A percentile compares a stretch with the other conserved stretches of the same genome.
phyloP scores from a whole-genome alignment of 2,329 filamentous ascomycete species.

The Xylariaceae sp. region DNA sequence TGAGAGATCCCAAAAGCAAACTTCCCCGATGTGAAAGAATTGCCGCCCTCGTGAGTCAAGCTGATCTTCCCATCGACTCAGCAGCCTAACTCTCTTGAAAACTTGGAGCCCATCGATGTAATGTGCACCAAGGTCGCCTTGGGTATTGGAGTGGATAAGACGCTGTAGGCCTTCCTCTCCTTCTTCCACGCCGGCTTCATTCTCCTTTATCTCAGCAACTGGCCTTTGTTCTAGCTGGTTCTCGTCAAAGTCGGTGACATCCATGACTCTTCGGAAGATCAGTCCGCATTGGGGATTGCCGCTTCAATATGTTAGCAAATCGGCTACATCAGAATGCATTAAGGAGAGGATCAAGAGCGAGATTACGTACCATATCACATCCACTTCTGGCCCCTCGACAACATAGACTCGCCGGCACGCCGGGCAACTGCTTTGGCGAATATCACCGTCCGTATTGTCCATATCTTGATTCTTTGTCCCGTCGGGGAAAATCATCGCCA shows the following conservation, averaged over 20 bases:
- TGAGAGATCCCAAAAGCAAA: background rate
- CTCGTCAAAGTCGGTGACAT: background rate
- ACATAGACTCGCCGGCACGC: background rate
- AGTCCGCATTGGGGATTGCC: background rate
- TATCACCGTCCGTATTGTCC: background rate
- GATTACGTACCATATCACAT: background rate
- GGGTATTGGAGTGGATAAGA: background rate
- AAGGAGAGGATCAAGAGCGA: too few relatives aligned
- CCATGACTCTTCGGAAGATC: background rate
- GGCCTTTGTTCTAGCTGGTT: background rate
- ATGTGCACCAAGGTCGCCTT: background rate
- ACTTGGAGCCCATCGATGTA: background rate
- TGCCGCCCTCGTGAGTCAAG: background rate
- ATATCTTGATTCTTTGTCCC: background rate
- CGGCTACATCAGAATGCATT: too few relatives aligned
- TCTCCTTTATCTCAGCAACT: background rate
- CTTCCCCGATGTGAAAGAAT: background rate
- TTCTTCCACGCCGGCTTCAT: background rate
- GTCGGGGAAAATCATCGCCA: background rate
- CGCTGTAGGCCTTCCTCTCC: background rate
- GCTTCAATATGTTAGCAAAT: background rate
- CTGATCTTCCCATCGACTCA: background rate
- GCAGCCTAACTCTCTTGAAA: background rate
- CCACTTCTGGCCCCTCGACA: background rate
- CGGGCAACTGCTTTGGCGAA: background rate